Evolutionary conservation across 306 rosid species (phyloP).

Genomic region (Cajanus cajan): DNA sequence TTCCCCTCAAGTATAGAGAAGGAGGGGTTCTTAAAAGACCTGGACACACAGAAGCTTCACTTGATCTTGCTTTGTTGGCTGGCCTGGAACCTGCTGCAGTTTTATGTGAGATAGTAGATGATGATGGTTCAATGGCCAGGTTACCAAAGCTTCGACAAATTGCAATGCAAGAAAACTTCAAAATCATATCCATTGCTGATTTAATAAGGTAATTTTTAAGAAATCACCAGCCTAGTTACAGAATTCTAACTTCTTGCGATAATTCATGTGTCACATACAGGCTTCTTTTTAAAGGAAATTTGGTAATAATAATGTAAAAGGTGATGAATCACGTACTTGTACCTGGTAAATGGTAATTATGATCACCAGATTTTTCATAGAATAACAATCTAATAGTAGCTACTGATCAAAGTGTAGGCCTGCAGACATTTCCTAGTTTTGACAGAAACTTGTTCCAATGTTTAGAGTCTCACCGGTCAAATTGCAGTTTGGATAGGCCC

Average conservation of each 20-base stretch:
- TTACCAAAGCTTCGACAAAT: slow-evolving; percentile 60
- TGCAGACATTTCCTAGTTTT: background rate
- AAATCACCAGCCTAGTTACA: background rate
- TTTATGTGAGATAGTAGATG: slow-evolving; percentile 77
- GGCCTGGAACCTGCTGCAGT: slow-evolving; percentile 61
- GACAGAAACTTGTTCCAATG: background rate
- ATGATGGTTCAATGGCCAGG: slow-evolving; percentile 87
- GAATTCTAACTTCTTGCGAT: background rate
- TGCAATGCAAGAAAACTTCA: slow-evolving; percentile 53
- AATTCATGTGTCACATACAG: background rate
- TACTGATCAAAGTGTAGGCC: background rate
- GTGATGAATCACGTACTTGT: background rate
- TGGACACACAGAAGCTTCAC: slow-evolving; percentile 78
- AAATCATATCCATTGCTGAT: slow-evolving; percentile 73
- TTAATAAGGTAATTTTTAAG: slow-evolving; percentile 49
- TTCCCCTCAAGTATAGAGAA: slow-evolving; percentile 13
- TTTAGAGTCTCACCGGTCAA: background rate
- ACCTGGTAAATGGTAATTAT: background rate
- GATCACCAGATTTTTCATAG: background rate
- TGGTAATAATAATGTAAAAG: background rate
- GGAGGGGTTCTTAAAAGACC: slow-evolving; percentile 75
- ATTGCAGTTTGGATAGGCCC: background rate
- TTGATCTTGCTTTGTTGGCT: slow-evolving; percentile 72
- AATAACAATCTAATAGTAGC: background rate
- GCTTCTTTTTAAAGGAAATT: background rate